Base-by-base conservation (phyloP, 2,329 filamentous ascomycete genomes). In the Knoxdaviesia proteae region DNA sequence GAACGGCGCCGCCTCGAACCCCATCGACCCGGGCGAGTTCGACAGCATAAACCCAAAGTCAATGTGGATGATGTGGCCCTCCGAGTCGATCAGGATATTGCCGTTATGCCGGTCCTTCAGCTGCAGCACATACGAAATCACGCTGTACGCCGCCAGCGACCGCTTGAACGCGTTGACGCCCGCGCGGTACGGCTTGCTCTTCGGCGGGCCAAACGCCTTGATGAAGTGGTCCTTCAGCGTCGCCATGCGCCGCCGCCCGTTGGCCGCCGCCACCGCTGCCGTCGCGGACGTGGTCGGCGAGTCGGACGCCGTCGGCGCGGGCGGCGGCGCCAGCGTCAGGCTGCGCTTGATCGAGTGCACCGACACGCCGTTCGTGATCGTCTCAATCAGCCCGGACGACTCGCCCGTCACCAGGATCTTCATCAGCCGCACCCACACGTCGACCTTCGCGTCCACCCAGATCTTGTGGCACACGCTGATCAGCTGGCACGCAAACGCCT, bases 41-140 rank as follows among this genome's bases (percentile, higher is more conserved):
- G 80, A 87, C 34, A 90, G 65, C 80, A 90, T 88, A 56, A 90
- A 90, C 44, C 83, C 83, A 57, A 90, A 90, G 58, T 90, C 83
- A 47, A 90, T 90, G 55, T 90, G 83, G 47, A 90, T 77, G 44
- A 88, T 86, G 54, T 90, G 83, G 7, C 83, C 83, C 56, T 84
- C 78, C 52, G 81, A 84, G 57, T 88, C 83, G 52, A 90, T 80
- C 46, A 90, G 68, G 9, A 90, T 80, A 53, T 90, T 90, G 43
- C 83, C 83, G 54, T 90, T 90, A 56, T 90, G 83, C 8, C 83
- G 70, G 53, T 90, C 83, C 56, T 90, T 90, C 46, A 90, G 71
- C 58, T 90, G 83, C 43, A 90, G 64, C 41, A 90, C 65, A 54
- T 90, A 90, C 45, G 77, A 83, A 47, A 90, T 84, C 49, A 88